Evolutionary conservation across 371 early-diverging fungal genomes (phyloP).

Genomic region (Zancudomyces culisetae): DNA sequence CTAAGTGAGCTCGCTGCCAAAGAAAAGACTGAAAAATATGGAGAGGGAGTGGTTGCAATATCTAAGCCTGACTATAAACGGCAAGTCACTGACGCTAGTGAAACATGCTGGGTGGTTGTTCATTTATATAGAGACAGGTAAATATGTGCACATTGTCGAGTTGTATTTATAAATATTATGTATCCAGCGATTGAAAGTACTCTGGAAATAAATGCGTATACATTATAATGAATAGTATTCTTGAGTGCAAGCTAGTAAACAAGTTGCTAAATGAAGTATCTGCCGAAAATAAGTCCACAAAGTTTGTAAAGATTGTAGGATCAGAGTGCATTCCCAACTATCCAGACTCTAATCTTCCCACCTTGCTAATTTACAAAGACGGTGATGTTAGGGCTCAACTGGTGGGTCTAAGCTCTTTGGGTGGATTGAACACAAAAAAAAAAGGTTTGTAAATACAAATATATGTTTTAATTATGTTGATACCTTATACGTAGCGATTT

Average conservation of each 20-base stretch:
- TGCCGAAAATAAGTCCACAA: slow-evolving; percentile 56
- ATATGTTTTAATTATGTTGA: no score
- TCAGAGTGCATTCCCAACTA: slow-evolving; percentile 87
- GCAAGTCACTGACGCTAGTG: slow-evolving; percentile 81
- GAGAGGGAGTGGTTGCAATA: slow-evolving; percentile 61
- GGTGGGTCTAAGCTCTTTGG: slow-evolving; percentile 56
- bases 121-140: slow-evolving; percentile 21
- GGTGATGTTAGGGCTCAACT: slow-evolving; percentile 71
- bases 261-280: slow-evolving; percentile 60
- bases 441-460: neutral
- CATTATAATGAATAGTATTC: slow-evolving; percentile 1
- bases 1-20: slow-evolving; percentile 53
- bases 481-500: no score
- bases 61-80: slow-evolving; percentile 77
- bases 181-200: neutral
- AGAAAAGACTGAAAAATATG: slow-evolving; percentile 46
- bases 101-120: slow-evolving; percentile 22
- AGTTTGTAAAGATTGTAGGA: slow-evolving; percentile 78
- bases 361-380: slow-evolving; percentile 66
- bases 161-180: neutral
- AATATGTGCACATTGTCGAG: no score
- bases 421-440: slow-evolving; percentile 50
- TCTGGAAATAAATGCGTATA: neutral
- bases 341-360: slow-evolving; percentile 82
- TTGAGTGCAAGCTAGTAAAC: slow-evolving; percentile 56